Base-by-base conservation (phyloP, 768 basidiomycete species). In the Xerocomus spinulosus region DNA sequence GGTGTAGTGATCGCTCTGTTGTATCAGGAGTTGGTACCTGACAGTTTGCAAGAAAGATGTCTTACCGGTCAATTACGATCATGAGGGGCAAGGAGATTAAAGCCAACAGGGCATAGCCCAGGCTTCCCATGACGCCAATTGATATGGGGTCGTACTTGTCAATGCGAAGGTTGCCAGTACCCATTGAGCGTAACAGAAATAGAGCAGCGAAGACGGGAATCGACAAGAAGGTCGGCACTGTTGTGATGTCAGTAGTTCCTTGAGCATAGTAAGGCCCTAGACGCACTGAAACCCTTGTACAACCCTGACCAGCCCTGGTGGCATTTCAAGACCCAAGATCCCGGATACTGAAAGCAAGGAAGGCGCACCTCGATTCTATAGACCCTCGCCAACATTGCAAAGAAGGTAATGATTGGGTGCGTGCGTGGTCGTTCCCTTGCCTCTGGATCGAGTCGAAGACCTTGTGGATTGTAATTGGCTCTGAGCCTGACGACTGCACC, bases 401-500 rank as follows among this genome's bases (percentile, higher is more conserved):
- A 78, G 68, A 83, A 89, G 15, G 77, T 78, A 47, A 92, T 75
- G n/a, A 86, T 76, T 48, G 89, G 89, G 26, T 83, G 83, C 4
- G 85, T 83, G 57, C 87, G 81, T 0, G 87, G 80, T 63, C 82
- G 76, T n/a, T 79, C 83, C 38, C 76, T 81, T 25, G 84, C 87
- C 61, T 89, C 87, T 28, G 76, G 70, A 64, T 91, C 89, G 33
- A 92, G 74, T 45, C 83, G 86, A 32, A 92, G 79, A 28, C 85
- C 85, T 63, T 85, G 87, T 3, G 90, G 90, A 59, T 87, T 87
- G 71, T 87, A 92, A 60, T 92, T 89, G 18, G 86, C 87, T 67
- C 90, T 76, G 62, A 87, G 81, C 41, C 88, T 77, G 8, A 91
- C 82, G 12, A 90, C 72, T 15, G 83, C 73, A 4, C 87, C 88